Evolutionary conservation across 176 grass and related monocot genomes (phyloP), one percentile per base, ranked within the genome.

Genomic region (Carex kokanica): DNA sequence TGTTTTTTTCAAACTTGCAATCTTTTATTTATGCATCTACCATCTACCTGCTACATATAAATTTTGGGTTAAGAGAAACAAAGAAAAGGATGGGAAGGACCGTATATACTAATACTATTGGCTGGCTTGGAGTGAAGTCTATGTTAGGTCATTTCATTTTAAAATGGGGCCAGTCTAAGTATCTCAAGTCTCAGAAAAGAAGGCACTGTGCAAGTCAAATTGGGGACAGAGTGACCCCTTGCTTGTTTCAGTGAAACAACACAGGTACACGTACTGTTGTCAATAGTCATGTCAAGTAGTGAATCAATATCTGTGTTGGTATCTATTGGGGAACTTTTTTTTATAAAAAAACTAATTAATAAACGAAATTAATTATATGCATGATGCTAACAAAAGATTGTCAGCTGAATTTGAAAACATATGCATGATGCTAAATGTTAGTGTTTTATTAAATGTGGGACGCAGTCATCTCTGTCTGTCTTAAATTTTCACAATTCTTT

Each of bases 151-250:
- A 55, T 55, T 55, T 77, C 73, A 77, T 77, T 77, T 75, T 53
- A 53, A 8, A 27, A 25, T 54, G 72, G 72, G 72, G 47, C 43
- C 72, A 27, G 1, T 71, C 41, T 75, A 15, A 77, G 73, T 77
- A n/a, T 66, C 80, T 67, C 80, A 45, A 82, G 13, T 64, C 60
- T 82, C 80, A 82, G 60, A 82, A 82, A 82, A 82, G 80, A 82
- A 82, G 80, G 58, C 80, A 65, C 38, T 64, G 60, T 52, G 21
- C 34, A 51, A 62, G 41, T 24, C 41, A 62, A 82, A 66, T 66
- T 82, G 80, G 80, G 63, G 36, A 82, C 80, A 82, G 6, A 66
- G n/a, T n/a, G n/a, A 29, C 36, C 80, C 60, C 61, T 82, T 65
- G n/a, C 80, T 82, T 82, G 20, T 66, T 64, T 7, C 59, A 82